These are phyloP conservation scores for Gastrolobium bilobum DNA, from an alignment of 306 rosid genomes.

Conservation along the genomic window DNA sequence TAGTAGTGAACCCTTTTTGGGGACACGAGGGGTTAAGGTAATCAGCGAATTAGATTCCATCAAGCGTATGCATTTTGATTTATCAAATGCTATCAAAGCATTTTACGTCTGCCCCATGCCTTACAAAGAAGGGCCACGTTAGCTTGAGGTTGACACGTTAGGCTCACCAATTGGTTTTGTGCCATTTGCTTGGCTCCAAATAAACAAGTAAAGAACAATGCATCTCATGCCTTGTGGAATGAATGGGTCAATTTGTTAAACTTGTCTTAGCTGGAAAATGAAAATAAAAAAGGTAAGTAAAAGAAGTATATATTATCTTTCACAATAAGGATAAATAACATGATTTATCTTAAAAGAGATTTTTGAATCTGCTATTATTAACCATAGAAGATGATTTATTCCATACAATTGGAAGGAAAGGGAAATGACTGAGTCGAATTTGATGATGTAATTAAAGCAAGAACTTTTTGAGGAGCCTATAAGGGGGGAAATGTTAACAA, in stretches of 20 bases:
- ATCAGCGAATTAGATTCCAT: conserved; percentile 55
- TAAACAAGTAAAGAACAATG: conserved; percentile 39
- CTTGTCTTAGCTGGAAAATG: conserved; percentile 25
- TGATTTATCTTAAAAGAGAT: conserved; percentile 6
- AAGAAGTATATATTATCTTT: conserved; percentile 15
- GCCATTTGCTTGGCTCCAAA: conserved; percentile 50
- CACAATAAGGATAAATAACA: not conserved
- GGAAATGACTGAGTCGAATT: conserved; percentile 13
- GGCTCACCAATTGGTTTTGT: conserved; percentile 43
- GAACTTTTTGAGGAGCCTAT: not conserved
- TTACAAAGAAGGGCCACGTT: conserved; percentile 41
- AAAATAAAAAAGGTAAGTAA: not conserved
- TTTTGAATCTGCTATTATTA: not conserved
- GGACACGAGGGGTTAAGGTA: conserved; percentile 47
- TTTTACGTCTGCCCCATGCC: conserved; percentile 41
- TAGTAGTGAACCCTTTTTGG: conserved; percentile 35
- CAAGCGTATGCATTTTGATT: conserved; percentile 43
- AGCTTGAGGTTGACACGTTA: conserved; percentile 45
- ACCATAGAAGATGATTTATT: conserved; percentile 18
- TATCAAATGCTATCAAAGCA: conserved; percentile 43
- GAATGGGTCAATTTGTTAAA: conserved; percentile 42
- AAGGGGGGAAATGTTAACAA: conserved; percentile 9
- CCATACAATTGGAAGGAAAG: conserved; percentile 36
- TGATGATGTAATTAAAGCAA: conserved; percentile 4
- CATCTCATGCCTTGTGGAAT: conserved; percentile 44